A percentile compares a stretch with the other conserved stretches of the same genome.
phyloP scores from a whole-genome alignment of 2,329 filamentous ascomycete species.

The Pseudogymnoascus sp. region DNA sequence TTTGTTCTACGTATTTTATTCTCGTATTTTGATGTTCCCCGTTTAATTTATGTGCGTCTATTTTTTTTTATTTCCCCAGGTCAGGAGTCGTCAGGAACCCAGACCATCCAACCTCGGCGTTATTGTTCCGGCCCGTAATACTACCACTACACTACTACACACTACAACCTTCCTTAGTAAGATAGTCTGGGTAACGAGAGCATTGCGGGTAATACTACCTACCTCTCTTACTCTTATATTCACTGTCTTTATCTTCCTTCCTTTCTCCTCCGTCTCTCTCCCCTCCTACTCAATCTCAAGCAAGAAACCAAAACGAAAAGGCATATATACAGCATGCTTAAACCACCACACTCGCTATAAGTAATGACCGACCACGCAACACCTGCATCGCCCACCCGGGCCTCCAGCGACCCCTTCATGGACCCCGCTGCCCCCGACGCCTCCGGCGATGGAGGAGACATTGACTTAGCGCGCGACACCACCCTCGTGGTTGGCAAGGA shows the following conservation, averaged over 20 bases:
- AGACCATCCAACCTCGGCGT: background rate
- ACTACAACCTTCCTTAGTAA: constrained; percentile 6
- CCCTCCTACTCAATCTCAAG: constrained; percentile 1
- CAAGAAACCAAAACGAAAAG: background rate
- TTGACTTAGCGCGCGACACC: constrained; percentile 31
- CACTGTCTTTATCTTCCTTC: background rate
- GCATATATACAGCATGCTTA: constrained; percentile 6
- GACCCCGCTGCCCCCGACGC: constrained; percentile 27
- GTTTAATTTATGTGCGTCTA: background rate
- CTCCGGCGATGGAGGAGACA: constrained; percentile 27
- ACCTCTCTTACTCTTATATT: background rate
- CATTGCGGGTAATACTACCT: background rate
- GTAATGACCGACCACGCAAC: background rate
- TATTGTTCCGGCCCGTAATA: background rate
- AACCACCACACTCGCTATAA: background rate
- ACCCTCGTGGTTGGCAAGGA: constrained; percentile 47
- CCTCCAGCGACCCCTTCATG: constrained; percentile 29
- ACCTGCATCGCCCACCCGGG: background rate
- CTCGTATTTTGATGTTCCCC: background rate
- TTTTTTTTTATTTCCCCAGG: background rate
- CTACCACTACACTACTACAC: background rate
- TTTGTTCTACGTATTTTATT: background rate
- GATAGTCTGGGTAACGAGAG: background rate
- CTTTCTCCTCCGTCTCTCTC: background rate
- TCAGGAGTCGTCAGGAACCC: background rate